Evolutionary conservation across 1,284 basidiomycete genomes (phyloP).

Genomic region (Cystobasidium sp.): DNA sequence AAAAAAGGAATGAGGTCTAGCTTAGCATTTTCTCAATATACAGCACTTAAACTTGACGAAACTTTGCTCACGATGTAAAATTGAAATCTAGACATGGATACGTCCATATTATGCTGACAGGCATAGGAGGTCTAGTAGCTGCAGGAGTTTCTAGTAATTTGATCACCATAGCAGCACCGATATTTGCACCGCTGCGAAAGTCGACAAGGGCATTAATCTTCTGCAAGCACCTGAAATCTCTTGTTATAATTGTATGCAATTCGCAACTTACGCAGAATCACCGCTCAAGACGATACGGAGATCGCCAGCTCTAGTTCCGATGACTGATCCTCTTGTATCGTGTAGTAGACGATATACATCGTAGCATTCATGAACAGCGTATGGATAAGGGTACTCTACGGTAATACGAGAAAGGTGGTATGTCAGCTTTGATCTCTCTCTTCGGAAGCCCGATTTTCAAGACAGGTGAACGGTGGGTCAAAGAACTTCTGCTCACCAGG

Average conservation of each 20-base stretch:
- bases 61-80: slow-evolving; percentile 66
- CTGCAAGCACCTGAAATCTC: too few relatives aligned
- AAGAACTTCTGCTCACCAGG: slow-evolving; percentile 62
- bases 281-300: slow-evolving; percentile 78
- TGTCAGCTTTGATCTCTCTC: slow-evolving; percentile 21
- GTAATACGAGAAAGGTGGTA: not conserved
- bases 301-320: slow-evolving; percentile 70
- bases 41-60: not conserved
- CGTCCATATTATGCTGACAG: slow-evolving; percentile 79
- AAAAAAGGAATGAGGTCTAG: not conserved
- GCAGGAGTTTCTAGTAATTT: slow-evolving; percentile 75
- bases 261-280: slow-evolving; percentile 80
- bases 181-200: slow-evolving; percentile 72
- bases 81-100: slow-evolving; percentile 84
- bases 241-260: too few relatives aligned
- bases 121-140: slow-evolving; percentile 62
- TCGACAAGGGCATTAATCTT: not conserved
- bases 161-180: slow-evolving; percentile 79
- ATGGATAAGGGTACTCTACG: slow-evolving; percentile 77
- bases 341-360: slow-evolving; percentile 82
- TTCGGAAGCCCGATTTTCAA: not conserved
- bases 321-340: slow-evolving; percentile 74
- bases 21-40: not conserved
- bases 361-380: slow-evolving; percentile 91
- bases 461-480: too few relatives aligned